Conservation (phyloP, 495 filamentous ascomycete genomes). For the Pyronema domesticum region DNA sequence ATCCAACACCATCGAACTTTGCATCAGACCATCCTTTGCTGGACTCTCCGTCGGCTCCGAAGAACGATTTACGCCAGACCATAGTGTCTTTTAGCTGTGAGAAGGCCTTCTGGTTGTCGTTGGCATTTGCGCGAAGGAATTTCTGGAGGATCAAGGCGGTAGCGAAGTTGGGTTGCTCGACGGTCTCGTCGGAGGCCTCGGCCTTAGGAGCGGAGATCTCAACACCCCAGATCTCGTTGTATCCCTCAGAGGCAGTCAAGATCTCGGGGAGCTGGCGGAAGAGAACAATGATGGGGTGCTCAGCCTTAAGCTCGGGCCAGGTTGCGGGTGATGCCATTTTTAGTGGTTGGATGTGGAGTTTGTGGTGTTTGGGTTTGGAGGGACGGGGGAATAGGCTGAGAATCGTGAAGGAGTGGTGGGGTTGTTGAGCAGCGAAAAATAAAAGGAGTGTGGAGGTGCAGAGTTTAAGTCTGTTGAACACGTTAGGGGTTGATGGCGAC, state of each 20-base stretch:
- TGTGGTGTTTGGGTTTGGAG: not conserved
- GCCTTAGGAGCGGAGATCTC: not conserved
- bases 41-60: slow-evolving; percentile 26
- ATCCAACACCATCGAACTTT: slow-evolving; percentile 43
- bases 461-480: no score
- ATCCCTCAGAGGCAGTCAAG: slow-evolving; percentile 2
- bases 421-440: not conserved
- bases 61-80: slow-evolving; percentile 49
- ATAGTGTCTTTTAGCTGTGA: slow-evolving; percentile 61
- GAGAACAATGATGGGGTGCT: slow-evolving; percentile 4
- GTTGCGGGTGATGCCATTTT: not conserved
- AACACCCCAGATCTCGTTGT: slow-evolving; percentile 5
- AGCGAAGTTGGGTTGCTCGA: slow-evolving; percentile 40
- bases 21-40: slow-evolving; percentile 31
- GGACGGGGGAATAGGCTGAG: not conserved
- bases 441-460: not conserved
- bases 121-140: slow-evolving; percentile 73
- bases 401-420: not conserved
- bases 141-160: slow-evolving; percentile 77
- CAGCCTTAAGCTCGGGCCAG: slow-evolving; percentile 1
- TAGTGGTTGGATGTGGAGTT: no score
- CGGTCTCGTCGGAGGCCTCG: not conserved
- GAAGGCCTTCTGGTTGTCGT: slow-evolving; percentile 50
- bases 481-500: no score
- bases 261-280: slow-evolving; percentile 3